A percentile compares a stretch with the other conserved stretches of the same genome.
phyloP scores from a whole-genome alignment of 2,329 filamentous ascomycete species.

The Aspergillus sp. region DNA sequence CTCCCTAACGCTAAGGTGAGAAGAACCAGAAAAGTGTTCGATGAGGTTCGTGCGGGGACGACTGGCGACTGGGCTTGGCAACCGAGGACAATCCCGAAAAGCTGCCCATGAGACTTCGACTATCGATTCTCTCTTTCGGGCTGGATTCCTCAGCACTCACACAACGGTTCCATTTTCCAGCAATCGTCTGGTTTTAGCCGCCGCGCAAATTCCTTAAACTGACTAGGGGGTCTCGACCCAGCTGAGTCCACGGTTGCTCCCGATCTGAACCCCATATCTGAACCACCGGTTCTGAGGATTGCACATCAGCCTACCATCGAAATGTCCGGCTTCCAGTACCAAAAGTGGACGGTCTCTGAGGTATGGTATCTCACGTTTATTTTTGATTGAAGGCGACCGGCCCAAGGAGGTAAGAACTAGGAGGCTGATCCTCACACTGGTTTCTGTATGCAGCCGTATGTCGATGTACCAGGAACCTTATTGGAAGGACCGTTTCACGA shows the following conservation, averaged over 20 bases:
- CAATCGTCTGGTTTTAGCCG: not conserved
- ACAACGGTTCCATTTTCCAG: not conserved
- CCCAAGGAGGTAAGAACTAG: not conserved
- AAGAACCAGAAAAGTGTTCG: constrained; percentile 7
- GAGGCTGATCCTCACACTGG: constrained; percentile 13
- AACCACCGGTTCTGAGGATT: not conserved
- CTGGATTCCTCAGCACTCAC: not conserved
- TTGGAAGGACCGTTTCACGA: constrained; percentile 47
- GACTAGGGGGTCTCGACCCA: constrained; percentile 2
- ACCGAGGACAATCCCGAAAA: not conserved
- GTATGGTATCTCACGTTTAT: constrained; percentile 25
- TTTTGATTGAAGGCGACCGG: not conserved
- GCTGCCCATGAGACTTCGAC: not conserved
- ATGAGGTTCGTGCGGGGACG: constrained; percentile 11
- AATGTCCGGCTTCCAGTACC: constrained; percentile 43
- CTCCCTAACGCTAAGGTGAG: not conserved
- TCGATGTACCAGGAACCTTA: constrained; percentile 41
- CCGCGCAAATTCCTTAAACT: not conserved
- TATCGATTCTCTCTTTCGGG: not conserved
- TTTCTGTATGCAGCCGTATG: constrained; percentile 37
- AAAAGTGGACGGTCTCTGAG: constrained; percentile 53
- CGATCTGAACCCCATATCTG: constrained; percentile 5
- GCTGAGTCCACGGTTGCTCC: constrained; percentile 4
- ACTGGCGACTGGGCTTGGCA: constrained; percentile 8
- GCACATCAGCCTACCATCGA: not conserved